Conservation (phyloP, 306 rosid genomes). For the Quercus agrifolia region DNA sequence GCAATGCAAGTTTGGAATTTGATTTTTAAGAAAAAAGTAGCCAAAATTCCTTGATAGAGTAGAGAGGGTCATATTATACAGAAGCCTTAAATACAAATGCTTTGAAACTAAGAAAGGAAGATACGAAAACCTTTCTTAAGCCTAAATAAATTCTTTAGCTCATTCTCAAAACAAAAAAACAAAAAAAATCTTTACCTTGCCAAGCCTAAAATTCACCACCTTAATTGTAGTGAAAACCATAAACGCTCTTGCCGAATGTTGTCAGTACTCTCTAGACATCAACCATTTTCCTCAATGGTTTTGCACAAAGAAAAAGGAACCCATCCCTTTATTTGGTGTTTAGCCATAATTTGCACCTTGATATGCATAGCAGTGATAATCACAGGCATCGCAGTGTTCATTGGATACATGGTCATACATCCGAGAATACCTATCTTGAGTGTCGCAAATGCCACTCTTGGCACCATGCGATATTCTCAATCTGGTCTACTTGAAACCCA, state of each 20-base stretch:
- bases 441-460: conserved; percentile 49
- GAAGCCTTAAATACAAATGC: conserved; percentile 23
- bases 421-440: conserved; percentile 69
- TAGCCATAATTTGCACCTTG: conserved; percentile 64
- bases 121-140: conserved; percentile 82
- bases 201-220: conserved; percentile 10
- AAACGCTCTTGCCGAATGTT: conserved; percentile 28
- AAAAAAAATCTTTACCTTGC: conserved; percentile 5
- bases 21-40: conserved; percentile 20
- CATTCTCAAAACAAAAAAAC: too few relatives aligned
- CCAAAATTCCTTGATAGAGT: conserved; percentile 24
- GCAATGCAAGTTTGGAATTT: conserved; percentile 60
- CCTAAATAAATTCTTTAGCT: conserved; percentile 17
- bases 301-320: too few relatives aligned
- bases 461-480: conserved; percentile 30
- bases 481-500: conserved; percentile 57
- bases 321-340: conserved; percentile 37
- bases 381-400: conserved; percentile 48
- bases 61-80: too few relatives aligned
- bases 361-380: conserved; percentile 51
- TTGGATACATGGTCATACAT: conserved; percentile 61
- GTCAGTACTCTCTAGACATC: conserved; percentile 2
- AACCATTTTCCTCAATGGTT: background rate
- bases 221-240: conserved; percentile 1
- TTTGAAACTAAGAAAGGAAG: conserved; percentile 67